Evolutionary conservation across 768 basidiomycete species (phyloP).

Genomic region (Naganishia vaughanmartiniae): DNA sequence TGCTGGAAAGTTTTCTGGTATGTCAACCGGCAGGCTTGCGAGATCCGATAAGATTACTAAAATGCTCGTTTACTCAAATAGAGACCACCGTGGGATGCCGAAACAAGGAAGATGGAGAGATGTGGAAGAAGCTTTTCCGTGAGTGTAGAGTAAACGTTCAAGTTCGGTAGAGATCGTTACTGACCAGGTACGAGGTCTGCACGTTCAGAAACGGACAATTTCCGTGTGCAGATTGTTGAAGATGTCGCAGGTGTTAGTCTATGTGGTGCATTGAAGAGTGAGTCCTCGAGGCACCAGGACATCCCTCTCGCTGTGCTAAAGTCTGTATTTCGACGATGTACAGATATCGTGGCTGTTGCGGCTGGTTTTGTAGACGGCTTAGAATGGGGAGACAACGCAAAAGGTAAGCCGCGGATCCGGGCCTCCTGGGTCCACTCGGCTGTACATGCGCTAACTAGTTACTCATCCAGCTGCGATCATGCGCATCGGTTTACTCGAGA

Average conservation of each 20-base stretch:
- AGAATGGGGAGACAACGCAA: constrained; percentile 55
- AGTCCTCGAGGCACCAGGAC: background rate
- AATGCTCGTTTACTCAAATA: background rate
- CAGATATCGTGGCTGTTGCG: constrained; percentile 56
- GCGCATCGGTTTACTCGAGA: constrained; percentile 57
- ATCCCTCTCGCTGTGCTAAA: background rate
- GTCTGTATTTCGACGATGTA: too few species aligned
- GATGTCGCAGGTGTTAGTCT: constrained; percentile 57
- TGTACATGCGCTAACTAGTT: background rate
- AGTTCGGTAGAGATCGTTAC: too few species aligned
- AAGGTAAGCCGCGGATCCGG: constrained; percentile 40
- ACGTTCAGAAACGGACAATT: constrained; percentile 45
- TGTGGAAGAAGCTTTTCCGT: constrained; percentile 55
- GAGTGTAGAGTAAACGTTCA: constrained; percentile 7
- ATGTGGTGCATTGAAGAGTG: constrained; percentile 56
- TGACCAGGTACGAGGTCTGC: background rate
- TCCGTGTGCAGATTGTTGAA: constrained; percentile 54
- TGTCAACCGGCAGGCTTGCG: background rate
- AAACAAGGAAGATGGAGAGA: constrained; percentile 52
- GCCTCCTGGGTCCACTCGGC: background rate
- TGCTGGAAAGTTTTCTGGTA: constrained; percentile 20
- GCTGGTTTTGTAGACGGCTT: constrained; percentile 57
- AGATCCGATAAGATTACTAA: background rate
- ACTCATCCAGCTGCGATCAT: constrained; percentile 54
- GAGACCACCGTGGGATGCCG: constrained; percentile 58